Base-by-base conservation (phyloP, 108 stramenopile genomes). In the Cyclotella distinguenda region DNA sequence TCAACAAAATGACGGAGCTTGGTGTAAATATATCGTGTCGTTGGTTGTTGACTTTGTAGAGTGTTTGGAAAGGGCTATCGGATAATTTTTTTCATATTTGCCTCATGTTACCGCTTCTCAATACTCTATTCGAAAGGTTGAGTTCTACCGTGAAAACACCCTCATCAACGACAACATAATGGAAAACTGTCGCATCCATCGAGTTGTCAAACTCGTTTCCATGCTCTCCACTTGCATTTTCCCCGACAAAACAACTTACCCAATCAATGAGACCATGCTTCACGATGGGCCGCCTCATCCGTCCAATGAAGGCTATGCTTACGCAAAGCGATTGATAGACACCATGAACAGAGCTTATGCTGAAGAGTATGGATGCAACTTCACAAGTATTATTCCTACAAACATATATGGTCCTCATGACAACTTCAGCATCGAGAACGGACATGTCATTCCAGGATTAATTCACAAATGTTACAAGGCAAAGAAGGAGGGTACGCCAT, bases 241-340 rank as follows among this genome's bases (percentile, higher is more conserved):
- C 84, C 98, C 98, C 35, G 97, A 98, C 85, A 98, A 99, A 85
- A 98, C 97, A 30, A 95, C 95, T 42, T 99, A 96, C 77, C 98
- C 98, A 50, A 99, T 99, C 62, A 95, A 99, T 69, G 98, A 99
- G 82, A 97, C 96, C 68, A 99, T 98, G 98, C 77, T 98, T 22
- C 97, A 98, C 86, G 80, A 95, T 65, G 98, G 98, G 15, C 95
- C 98, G 23, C 98, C 98, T 16, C 98, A 99, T 70, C 70, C 82
- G 31, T 82, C 82, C 70, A 99, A 99, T 78, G 98, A 97, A 68
- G 94, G 95, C 46, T 99, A 99, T 77, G 97, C 97, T 36, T 98
- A 97, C 72, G 97, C 97, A 69, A 99, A 99, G 73, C 95, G 98
- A 53, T 84, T 99, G 82, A 95, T 99, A 63, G 98, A 99, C 67